phyloP scores from a whole-genome alignment of 2,329 filamentous ascomycete species.

The Bipolaris cookei region DNA sequence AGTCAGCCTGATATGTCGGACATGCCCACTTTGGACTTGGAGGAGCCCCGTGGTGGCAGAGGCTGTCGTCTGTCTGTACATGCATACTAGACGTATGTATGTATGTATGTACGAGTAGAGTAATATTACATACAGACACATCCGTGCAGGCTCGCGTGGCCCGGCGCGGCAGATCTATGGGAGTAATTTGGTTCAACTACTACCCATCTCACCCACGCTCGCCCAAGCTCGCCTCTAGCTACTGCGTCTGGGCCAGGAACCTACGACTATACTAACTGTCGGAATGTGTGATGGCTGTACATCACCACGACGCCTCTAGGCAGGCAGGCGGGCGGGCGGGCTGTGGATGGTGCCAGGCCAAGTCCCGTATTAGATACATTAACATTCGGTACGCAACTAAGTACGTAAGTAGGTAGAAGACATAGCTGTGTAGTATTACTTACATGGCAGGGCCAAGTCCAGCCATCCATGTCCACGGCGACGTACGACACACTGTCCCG shows the following conservation, averaged over 20 bases:
- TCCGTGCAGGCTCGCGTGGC: conserved; percentile 8
- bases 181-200: not conserved
- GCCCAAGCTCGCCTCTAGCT: conserved; percentile 6
- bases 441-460: not conserved
- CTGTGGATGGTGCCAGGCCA: conserved; percentile 15
- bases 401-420: not conserved
- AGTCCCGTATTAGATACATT: conserved; percentile 5
- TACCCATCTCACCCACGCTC: not conserved
- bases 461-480: conserved; percentile 9
- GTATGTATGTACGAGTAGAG: not conserved
- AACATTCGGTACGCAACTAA: not conserved
- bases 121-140: not conserved
- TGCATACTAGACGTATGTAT: too few relatives aligned
- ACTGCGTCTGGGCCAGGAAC: conserved; percentile 12
- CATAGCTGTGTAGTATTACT: too few relatives aligned
- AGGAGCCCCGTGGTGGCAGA: too few relatives aligned
- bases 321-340: conserved; percentile 13
- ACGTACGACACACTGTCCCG: conserved; percentile 15
- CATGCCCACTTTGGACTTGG: too few relatives aligned
- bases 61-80: too few relatives aligned
- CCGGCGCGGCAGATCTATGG: conserved; percentile 16
- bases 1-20: too few relatives aligned
- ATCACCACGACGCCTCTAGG: conserved; percentile 12
- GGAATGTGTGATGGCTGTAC: conserved; percentile 20
- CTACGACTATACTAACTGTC: conserved; percentile 1